Base-by-base conservation (phyloP, 1,284 basidiomycete species). In the Leccinum idahoense region DNA sequence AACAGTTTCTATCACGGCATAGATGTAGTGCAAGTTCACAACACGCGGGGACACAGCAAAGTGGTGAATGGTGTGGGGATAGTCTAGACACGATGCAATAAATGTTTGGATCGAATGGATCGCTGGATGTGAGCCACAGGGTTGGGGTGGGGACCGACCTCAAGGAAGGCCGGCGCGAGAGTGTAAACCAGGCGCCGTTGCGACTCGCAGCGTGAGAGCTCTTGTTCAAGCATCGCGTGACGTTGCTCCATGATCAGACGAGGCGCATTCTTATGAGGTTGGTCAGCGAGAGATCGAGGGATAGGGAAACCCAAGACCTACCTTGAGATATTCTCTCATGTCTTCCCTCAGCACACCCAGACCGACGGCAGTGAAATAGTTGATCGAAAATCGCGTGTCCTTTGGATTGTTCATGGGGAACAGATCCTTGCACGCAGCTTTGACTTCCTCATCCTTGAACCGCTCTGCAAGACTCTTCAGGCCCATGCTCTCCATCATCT, bases 401-500 rank as follows among this genome's bases (percentile, higher is more conserved):
- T 96, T 96, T 1, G 96, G 96, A 67, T 96, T 90, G 76, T 98
- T 95, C 78, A 89, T 87, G 0, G 96, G 97, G 87, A 99, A 98
- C 86, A 99, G 93, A 53, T 87, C 87, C 55, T 79, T 81, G 76
- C 90, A 94, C 7, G 85, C 87, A 35, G 83, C 80, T 75, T 83
- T 88, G 62, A 98, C 81, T 69, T 94, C 92, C 4, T 88, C 85
- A 65, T 95, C 92, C 75, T 87, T 89, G 80, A 99, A 96, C 53
- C 96, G 80, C 74, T 93, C 91, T 6, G 88, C 86, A 6, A 98
- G 79, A 39, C 76, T 82, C 76, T 92, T 93, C 70, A 98, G 75
- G 1, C 97, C 96, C 85, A 99, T 89, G 65, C 87, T 85, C 79
- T 98, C 96, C 79, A 91, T 90, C 81, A 99, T 87, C 78, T 99